Evolutionary conservation across 2,329 filamentous ascomycete species (phyloP).

Genomic region (Botrytis sinoallii): DNA sequence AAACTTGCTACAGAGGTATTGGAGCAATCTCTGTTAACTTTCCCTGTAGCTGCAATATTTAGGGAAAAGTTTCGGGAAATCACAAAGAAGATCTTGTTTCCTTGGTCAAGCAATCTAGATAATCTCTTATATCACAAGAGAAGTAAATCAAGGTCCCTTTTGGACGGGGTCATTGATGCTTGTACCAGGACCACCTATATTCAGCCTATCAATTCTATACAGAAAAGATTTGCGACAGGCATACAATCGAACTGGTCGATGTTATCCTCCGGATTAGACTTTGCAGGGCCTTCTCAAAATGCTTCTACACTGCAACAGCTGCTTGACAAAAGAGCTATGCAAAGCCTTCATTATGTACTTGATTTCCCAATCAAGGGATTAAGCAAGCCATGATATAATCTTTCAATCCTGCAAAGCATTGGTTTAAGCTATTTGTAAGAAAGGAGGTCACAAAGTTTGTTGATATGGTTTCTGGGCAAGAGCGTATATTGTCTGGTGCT

Average conservation of each 20-base stretch:
- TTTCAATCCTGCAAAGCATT: background rate
- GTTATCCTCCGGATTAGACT: background rate
- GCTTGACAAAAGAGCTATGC: background rate
- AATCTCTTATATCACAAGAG: background rate
- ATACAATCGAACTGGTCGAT: background rate
- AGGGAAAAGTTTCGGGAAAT: background rate
- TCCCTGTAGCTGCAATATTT: background rate
- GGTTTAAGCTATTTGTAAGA: background rate
- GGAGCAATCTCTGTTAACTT: background rate
- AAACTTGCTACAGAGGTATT: background rate
- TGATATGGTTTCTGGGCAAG: background rate
- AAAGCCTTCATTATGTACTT: background rate
- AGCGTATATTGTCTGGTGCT: background rate
- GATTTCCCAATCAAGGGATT: background rate
- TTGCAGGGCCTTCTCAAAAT: background rate
- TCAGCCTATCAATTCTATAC: background rate
- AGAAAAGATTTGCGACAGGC: background rate
- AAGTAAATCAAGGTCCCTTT: background rate
- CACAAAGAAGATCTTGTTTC: background rate
- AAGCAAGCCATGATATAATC: background rate
- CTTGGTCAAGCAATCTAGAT: background rate
- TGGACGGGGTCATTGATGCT: background rate
- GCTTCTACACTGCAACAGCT: background rate
- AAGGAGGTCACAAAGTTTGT: background rate
- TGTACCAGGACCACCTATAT: background rate